Conservation (phyloP, 768 basidiomycete species). For the Collybiopsis confluens region DNA sequence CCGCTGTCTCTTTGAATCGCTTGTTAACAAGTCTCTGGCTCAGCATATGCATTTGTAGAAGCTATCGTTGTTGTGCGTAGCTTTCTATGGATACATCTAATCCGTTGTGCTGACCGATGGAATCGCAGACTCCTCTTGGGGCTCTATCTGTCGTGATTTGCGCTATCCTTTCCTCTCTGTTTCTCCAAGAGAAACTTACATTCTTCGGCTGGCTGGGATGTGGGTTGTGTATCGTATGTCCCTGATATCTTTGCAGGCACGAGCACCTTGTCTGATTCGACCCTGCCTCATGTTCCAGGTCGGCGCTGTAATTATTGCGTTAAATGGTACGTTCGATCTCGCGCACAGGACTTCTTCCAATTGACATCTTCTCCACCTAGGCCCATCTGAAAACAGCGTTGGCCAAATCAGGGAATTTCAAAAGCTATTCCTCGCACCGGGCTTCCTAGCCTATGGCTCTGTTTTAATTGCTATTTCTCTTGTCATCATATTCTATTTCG, state of each 20-base stretch:
- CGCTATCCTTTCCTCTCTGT: slow-evolving; percentile 87
- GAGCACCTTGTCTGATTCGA: not conserved
- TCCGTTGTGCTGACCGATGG: slow-evolving; percentile 6
- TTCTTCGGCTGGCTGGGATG: slow-evolving; percentile 99
- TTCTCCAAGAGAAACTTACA: slow-evolving; percentile 88
- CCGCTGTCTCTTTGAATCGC: slow-evolving; percentile 19
- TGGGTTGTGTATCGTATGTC: slow-evolving; percentile 78
- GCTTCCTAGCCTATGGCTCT: slow-evolving; percentile 72
- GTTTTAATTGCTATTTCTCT: slow-evolving; percentile 61
- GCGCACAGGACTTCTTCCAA: no score
- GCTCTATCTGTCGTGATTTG: slow-evolving; percentile 95
- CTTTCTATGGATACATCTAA: not conserved
- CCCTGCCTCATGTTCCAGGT: slow-evolving; percentile 37
- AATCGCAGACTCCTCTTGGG: slow-evolving; percentile 79
- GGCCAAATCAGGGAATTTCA: slow-evolving; percentile 72
- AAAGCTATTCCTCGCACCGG: slow-evolving; percentile 73
- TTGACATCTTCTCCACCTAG: slow-evolving; percentile 26
- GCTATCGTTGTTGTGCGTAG: slow-evolving; percentile 85
- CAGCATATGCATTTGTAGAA: slow-evolving; percentile 86
- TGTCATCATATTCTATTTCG: slow-evolving; percentile 78
- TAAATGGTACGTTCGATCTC: slow-evolving; percentile 57
- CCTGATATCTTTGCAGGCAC: not conserved
- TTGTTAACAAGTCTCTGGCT: slow-evolving; percentile 5
- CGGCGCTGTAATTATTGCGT: slow-evolving; percentile 84
- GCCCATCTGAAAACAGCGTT: slow-evolving; percentile 66